Evolutionary conservation across 2,329 filamentous ascomycete species (phyloP).

Genomic region (Fusarium stilboides): DNA sequence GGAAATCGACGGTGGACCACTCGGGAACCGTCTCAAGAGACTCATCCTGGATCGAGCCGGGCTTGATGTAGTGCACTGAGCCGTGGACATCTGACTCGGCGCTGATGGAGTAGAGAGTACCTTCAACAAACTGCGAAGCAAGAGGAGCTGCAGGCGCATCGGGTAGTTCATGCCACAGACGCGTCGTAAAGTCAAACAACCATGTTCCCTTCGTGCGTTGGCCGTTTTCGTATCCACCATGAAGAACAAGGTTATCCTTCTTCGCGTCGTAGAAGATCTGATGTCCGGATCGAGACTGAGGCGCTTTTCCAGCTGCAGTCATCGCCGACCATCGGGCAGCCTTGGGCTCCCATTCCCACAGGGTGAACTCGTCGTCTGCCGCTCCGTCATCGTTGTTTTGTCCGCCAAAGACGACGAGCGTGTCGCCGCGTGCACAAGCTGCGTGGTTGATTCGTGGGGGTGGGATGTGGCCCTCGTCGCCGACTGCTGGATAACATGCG

Average conservation of each 20-base stretch:
- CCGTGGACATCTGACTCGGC: constrained; percentile 34
- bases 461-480: constrained; percentile 19
- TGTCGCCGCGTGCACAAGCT: constrained; percentile 25
- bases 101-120: constrained; percentile 38
- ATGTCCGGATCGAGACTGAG: constrained; percentile 15
- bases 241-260: constrained; percentile 33
- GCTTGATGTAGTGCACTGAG: constrained; percentile 32
- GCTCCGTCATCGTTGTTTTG: constrained; percentile 8
- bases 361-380: constrained; percentile 28
- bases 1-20: constrained; percentile 37
- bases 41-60: constrained; percentile 21
- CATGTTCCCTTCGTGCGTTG: constrained; percentile 27
- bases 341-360: constrained; percentile 40
- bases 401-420: constrained; percentile 36
- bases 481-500: constrained; percentile 40
- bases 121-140: constrained; percentile 31
- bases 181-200: constrained; percentile 38
- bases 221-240: constrained; percentile 27
- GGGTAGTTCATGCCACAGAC: constrained; percentile 30
- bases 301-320: constrained; percentile 25
- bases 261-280: constrained; percentile 34
- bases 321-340: constrained; percentile 24
- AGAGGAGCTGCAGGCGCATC: constrained; percentile 20
- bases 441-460: constrained; percentile 25
- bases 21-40: not conserved